Conservation (phyloP, 768 basidiomycete species). For the Calocybe indica region DNA sequence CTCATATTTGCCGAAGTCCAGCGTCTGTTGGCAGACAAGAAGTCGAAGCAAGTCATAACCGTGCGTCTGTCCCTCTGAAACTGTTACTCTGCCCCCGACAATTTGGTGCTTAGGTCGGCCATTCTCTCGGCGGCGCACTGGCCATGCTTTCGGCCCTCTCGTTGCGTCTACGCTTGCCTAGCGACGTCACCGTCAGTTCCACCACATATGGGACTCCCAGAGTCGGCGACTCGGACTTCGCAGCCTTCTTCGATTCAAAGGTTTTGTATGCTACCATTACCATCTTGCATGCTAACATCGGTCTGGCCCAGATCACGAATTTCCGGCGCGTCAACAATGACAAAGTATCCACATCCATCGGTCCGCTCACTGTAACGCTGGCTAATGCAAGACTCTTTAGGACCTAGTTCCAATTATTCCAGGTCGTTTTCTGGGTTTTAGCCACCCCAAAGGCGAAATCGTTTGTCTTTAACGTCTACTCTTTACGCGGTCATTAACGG, state of each 20-base stretch:
- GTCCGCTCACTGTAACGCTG: not conserved
- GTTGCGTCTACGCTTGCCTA: conserved; percentile 28
- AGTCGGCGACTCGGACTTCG: conserved; percentile 33
- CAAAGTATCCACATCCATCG: conserved; percentile 7
- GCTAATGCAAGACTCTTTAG: conserved; percentile 4
- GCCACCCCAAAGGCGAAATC: conserved; percentile 32
- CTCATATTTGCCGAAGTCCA: conserved; percentile 37
- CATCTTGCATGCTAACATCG: not conserved
- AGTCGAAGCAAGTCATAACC: conserved; percentile 9
- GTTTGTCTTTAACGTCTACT: not conserved
- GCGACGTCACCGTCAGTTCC: conserved; percentile 21
- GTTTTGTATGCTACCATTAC: conserved; percentile 11
- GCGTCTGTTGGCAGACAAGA: conserved; percentile 26
- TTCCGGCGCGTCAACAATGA: conserved; percentile 21
- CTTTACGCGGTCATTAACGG: not conserved
- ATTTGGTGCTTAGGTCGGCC: conserved; percentile 20
- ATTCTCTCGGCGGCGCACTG: conserved; percentile 38
- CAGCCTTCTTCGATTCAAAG: conserved; percentile 29
- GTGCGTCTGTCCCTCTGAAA: not conserved
- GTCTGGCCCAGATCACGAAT: conserved; percentile 13
- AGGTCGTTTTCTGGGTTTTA: conserved; percentile 36
- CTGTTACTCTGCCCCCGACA: not conserved
- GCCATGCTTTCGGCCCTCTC: conserved; percentile 34
- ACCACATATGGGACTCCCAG: conserved; percentile 34
- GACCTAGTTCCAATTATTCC: conserved; percentile 42